A percentile compares a stretch with the other conserved stretches of the same genome.
Conservation (phyloP, 495 filamentous ascomycete species). For the Lophiostoma macrostomum region DNA sequence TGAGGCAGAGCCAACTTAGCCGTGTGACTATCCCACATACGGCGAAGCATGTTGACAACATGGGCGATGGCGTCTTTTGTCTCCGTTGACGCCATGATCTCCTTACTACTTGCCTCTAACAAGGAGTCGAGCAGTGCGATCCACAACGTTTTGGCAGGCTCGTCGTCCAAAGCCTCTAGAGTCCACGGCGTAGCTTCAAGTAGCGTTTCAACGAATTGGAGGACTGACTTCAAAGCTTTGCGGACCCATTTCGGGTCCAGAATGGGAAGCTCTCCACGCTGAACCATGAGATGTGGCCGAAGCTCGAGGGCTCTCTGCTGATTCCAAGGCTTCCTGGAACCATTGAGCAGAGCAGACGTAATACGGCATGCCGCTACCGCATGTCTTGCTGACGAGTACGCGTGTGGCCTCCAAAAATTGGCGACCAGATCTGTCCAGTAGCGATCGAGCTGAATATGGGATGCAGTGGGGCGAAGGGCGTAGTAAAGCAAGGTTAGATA, state of each 20-base stretch:
- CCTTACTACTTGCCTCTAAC: constrained; percentile 75
- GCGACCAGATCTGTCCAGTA: constrained; percentile 78
- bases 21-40: constrained; percentile 56
- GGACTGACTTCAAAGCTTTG: constrained; percentile 57
- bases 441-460: constrained; percentile 59
- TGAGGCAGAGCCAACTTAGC: constrained; percentile 3
- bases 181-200: constrained; percentile 57
- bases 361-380: constrained; percentile 54
- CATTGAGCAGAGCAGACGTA: constrained; percentile 66
- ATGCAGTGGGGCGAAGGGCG: constrained; percentile 66
- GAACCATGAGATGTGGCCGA: constrained; percentile 53
- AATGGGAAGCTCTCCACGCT: constrained; percentile 66
- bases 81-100: constrained; percentile 83
- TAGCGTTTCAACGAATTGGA: constrained; percentile 62
- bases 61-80: constrained; percentile 73
- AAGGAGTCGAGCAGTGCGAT: constrained; percentile 62
- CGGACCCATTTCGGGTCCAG: constrained; percentile 89
- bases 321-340: constrained; percentile 66
- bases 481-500: constrained; percentile 85
- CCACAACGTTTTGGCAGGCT: constrained; percentile 62
- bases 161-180: constrained; percentile 42
- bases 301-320: constrained; percentile 65
- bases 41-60: constrained; percentile 62
- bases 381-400: constrained; percentile 28
- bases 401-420: constrained; percentile 50